phyloP scores from a whole-genome alignment of 106 monocot species.

The Dioscorea dumetorum region DNA sequence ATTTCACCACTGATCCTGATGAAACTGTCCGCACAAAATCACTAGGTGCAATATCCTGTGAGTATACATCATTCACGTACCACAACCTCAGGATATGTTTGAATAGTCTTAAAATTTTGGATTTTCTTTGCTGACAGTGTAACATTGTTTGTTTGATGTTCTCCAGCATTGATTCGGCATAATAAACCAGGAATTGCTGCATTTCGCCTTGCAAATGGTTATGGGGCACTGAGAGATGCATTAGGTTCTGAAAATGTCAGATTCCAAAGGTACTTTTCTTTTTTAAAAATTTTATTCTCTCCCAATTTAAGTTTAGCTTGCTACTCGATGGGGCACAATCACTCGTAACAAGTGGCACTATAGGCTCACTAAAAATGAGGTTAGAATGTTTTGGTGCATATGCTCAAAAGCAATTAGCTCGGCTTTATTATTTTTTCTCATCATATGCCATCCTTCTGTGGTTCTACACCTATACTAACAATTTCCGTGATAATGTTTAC shows the following conservation, averaged over 20 bases:
- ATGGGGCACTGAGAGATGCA: conserved; percentile 53
- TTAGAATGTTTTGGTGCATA: neutral
- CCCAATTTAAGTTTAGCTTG: no score
- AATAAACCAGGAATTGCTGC: conserved; percentile 48
- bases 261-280: conserved; percentile 36
- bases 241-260: conserved; percentile 42
- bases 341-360: no score
- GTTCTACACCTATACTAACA: neutral
- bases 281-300: neutral
- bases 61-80: conserved; percentile 11
- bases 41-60: conserved; percentile 95
- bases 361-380: no score
- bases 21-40: conserved; percentile 63
- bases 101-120: neutral
- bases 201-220: conserved; percentile 61
- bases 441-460: neutral
- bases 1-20: conserved; percentile 78
- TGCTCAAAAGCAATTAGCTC: neutral
- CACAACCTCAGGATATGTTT: neutral
- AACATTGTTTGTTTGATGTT: neutral
- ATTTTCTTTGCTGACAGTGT: neutral
- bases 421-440: neutral
- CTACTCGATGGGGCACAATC: no score
- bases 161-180: conserved; percentile 53
- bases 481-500: neutral